Evolutionary conservation across 192 early-diverging fungal species (phyloP).

Genomic region (Entomortierella parvispora): DNA sequence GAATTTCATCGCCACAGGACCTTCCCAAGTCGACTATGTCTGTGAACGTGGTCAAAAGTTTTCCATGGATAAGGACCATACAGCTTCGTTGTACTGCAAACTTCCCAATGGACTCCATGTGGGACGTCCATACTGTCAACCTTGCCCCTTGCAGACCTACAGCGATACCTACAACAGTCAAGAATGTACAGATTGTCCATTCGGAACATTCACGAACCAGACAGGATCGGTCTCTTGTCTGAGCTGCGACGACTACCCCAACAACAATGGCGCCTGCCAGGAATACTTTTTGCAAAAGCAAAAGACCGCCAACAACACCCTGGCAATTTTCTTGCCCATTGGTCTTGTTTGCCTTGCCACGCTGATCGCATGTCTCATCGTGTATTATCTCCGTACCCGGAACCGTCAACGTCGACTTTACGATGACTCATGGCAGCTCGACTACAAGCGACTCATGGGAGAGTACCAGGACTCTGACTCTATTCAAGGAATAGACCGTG

Average conservation of each 20-base stretch:
- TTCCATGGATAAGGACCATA: not conserved
- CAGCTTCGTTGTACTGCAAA: conserved; percentile 18
- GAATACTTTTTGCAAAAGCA: conserved; percentile 22
- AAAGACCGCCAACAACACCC: conserved; percentile 1
- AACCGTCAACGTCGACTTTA: conserved; percentile 28
- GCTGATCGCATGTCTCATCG: not conserved
- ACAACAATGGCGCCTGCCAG: conserved; percentile 8
- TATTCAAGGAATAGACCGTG: not conserved
- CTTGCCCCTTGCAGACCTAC: conserved; percentile 16
- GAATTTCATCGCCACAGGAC: conserved; percentile 32
- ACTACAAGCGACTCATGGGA: conserved; percentile 46
- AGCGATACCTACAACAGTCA: conserved; percentile 25
- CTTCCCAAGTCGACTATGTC: conserved; percentile 17
- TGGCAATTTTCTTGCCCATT: conserved; percentile 31
- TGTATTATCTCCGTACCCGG: conserved; percentile 16
- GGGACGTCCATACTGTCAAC: conserved; percentile 19
- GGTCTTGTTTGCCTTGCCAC: conserved; percentile 12
- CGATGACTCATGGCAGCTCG: conserved; percentile 48
- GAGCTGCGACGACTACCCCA: conserved; percentile 26
- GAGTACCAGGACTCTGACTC: conserved; percentile 27
- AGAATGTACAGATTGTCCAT: conserved; percentile 23
- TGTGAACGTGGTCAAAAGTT: conserved; percentile 28
- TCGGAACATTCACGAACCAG: conserved; percentile 23
- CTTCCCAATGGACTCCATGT: conserved; percentile 1
- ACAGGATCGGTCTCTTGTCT: conserved; percentile 20